Evolutionary conservation across 257 asterid genomes (phyloP), one percentile per base, ranked within the genome.

Genomic region (Solanum rostratum): DNA sequence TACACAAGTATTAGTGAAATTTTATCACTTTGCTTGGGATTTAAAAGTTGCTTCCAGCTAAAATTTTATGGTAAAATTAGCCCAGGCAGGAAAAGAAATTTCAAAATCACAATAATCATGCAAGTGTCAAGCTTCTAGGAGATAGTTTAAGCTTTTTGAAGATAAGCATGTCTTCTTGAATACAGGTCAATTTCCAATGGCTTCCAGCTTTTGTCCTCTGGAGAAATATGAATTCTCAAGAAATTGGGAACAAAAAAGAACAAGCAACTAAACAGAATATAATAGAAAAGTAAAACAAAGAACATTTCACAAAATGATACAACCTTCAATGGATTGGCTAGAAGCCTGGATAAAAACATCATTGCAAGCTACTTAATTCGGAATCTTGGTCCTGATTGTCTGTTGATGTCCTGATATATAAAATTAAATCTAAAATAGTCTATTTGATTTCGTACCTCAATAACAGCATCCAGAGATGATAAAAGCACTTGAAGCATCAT

Each of bases 401-500:
- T 70, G 52, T 43, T 74, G 9, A 68, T 43, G 81, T 69, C 73
- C 84, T 62, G 74, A 52, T 33, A 63, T 82, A 76, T 68, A 29
- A 83, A 29, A 65, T n/a, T 55, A 84, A 52, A 53, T 70, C 50
- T 46, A 79, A 78, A 69, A 43, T 70, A 68, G 81, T 63, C 79
- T 79, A 71, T 60, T 78, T 24, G 24, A 43, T 80, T 81, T 22
- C 81, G 63, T 81, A 94, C 97, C 95, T 94, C 93, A 41, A 84
- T 73, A 87, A 87, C 88, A 68, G 87, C 84, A 84, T 94, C 95
- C 60, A 83, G 79, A 27, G 94, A 85, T 65, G 95, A 86, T 69
- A 94, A 81, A 80, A 94, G 90, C 27, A 91, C 92, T 86, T 91
- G 95, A 79, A 88, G 87, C 86, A 91, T 85, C 87, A 87, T 63